A percentile compares a stretch with the other conserved stretches of the same genome.
Conservation (phyloP, 148 eudicot genomes). For the Dysphania ambrosioides region DNA sequence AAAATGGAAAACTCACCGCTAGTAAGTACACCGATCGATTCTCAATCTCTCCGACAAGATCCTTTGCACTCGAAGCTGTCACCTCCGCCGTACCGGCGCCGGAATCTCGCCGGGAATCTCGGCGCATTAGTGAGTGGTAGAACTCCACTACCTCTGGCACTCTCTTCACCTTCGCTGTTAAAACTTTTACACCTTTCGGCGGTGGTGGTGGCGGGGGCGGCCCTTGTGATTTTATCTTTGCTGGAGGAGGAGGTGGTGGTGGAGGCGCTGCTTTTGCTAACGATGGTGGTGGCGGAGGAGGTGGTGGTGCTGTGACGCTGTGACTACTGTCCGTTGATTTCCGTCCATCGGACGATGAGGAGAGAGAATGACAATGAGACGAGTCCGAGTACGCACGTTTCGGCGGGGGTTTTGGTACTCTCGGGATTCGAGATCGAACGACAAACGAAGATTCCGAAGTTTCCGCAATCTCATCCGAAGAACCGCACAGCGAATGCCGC, state of each 20-base stretch:
- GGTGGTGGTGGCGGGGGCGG: slow-evolving; percentile 55
- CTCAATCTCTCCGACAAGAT: slow-evolving; percentile 87
- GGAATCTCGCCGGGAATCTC: slow-evolving; percentile 72
- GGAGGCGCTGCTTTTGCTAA: slow-evolving; percentile 30
- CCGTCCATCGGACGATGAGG: slow-evolving; percentile 17
- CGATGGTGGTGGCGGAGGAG: slow-evolving; percentile 33
- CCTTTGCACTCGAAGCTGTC: slow-evolving; percentile 53
- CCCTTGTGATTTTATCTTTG: not conserved
- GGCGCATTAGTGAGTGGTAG: slow-evolving; percentile 82
- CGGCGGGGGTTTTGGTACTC: slow-evolving; percentile 92
- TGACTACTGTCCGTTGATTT: slow-evolving; percentile 30
- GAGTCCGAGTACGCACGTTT: slow-evolving; percentile 37
- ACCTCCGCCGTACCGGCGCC: slow-evolving; percentile 41
- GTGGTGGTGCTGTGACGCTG: slow-evolving; percentile 23
- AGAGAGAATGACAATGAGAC: slow-evolving; percentile 13
- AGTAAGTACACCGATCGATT: slow-evolving; percentile 73
- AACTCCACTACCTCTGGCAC: slow-evolving; percentile 95
- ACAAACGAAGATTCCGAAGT: slow-evolving; percentile 31
- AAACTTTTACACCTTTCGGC: slow-evolving; percentile 35
- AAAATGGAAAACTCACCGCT: slow-evolving; percentile 45
- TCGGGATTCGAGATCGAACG: slow-evolving; percentile 50
- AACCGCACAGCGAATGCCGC: slow-evolving; percentile 29
- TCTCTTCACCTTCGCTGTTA: slow-evolving; percentile 69
- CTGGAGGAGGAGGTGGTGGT: slow-evolving; percentile 44
- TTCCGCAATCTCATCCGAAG: slow-evolving; percentile 42